Evolutionary conservation across 208 protist species (phyloP).

Genomic region (Trichomonas gallinae): DNA sequence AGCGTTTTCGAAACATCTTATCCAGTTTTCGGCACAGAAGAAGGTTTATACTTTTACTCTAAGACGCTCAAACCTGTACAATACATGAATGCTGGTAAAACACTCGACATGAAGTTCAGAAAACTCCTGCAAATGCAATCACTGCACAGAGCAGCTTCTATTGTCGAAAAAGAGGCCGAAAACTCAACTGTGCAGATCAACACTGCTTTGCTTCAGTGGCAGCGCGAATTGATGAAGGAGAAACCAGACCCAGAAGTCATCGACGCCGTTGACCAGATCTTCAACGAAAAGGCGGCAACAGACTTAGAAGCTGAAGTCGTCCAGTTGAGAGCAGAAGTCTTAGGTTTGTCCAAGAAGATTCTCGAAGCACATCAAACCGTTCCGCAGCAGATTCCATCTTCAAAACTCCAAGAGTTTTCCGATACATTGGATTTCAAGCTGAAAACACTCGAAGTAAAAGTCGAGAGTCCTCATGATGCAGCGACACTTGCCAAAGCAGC

Average conservation of each 20-base stretch:
- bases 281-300: background rate
- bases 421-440: background rate
- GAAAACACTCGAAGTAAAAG: background rate
- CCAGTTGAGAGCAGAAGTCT: background rate
- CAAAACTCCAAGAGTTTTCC: background rate
- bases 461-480: background rate
- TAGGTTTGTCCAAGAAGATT: background rate
- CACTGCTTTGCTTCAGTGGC: background rate
- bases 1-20: background rate
- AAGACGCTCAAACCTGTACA: background rate
- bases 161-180: background rate
- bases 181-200: background rate
- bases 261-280: background rate
- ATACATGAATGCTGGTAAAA: background rate
- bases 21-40: background rate
- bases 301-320: background rate
- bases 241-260: background rate
- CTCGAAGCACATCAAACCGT: background rate
- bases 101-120: background rate
- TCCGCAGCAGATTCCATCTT: background rate
- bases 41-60: background rate
- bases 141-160: background rate
- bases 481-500: background rate
- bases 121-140: background rate
- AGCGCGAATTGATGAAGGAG: background rate